These are phyloP conservation scores for Phialemoniopsis sp. DNA, from an alignment of 2,329 filamentous ascomycete genomes.

Conservation along the genomic window DNA sequence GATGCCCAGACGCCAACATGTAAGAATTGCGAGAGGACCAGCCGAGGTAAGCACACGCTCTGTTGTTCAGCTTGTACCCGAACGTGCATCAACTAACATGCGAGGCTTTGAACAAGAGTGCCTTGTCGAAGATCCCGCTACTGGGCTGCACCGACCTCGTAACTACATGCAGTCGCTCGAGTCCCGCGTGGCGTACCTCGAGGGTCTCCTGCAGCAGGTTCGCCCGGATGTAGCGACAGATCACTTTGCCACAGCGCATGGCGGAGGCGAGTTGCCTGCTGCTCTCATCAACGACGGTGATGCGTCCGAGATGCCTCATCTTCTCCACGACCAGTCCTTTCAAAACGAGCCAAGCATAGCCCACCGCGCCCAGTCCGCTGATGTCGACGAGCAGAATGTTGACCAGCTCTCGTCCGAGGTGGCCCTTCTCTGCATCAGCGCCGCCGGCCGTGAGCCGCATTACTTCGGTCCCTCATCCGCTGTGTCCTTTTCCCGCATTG, in stretches of 20 bases:
- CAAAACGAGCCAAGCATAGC: no score
- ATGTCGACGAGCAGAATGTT: constrained; percentile 1
- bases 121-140: constrained; percentile 1
- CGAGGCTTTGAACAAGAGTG: not conserved
- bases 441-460: constrained; percentile 26
- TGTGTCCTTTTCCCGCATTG: constrained; percentile 22
- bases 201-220: not conserved
- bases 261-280: not conserved
- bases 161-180: constrained; percentile 2
- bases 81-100: not conserved
- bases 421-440: constrained; percentile 22
- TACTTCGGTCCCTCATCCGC: constrained; percentile 30
- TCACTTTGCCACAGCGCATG: not conserved
- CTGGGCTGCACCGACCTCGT: not conserved
- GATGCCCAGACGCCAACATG: constrained; percentile 17
- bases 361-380: no score
- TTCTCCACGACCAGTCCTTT: no score
- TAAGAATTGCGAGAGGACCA: constrained; percentile 16
- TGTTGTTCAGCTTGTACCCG: not conserved
- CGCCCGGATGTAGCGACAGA: constrained; percentile 2
- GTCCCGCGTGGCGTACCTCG: not conserved
- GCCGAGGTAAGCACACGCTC: constrained; percentile 8
- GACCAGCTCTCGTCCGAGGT: constrained; percentile 21
- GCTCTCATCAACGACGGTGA: not conserved
- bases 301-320: not conserved